Evolutionary conservation across 2,329 filamentous ascomycete genomes (phyloP), one percentile per base, ranked within the genome.

Genomic region (Hymenoscyphus scutula): DNA sequence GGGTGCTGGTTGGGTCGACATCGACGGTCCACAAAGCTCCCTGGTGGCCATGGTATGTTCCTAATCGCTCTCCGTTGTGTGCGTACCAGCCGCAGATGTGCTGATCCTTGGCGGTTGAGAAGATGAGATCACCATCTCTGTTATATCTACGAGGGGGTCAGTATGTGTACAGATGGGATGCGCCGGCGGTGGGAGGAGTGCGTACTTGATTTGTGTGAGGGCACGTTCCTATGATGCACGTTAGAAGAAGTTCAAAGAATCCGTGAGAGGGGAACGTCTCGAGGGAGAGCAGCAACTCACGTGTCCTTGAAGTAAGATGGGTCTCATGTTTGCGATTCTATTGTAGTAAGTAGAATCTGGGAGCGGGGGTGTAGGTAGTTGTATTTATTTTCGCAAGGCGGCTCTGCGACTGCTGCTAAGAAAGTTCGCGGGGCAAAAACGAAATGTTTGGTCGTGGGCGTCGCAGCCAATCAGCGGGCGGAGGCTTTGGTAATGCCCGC

Each of bases 21-120:
- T 99, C 95, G 78, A 99, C 90, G 67, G 95, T 97, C 95, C 95
- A 99, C 82, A 99, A 90, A 73, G 95, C 94, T 80, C 95, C 95
- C 78, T 96, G 90, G 81, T 99, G 95, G 77, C 95, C 95, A 76
- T 91, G 89, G 82, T 98, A 99, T 72, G 94, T 95, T 74, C 95
- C 95, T 74, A 98, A 85, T 74, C 95, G 90, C 84, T 99, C 95
- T 81, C 95, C 95, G 79, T 99, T 99, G 82, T 96, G 92, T 69
- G 92, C 89, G 81, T 87, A 98, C 95, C 95, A 99, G 69, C 87
- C 94, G 84, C 94, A 97, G 74, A 97, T 92, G 75, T 96, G 87
- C 80, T 97, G 94, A 79, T 98, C 94, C 82, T 98, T 98, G 72
- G 92, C 87, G 65, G 92, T 91, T 68, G 93, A 97, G 83, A 98